Conservation (phyloP, 1,284 basidiomycete species). For the Schizophyllum commune region DNA sequence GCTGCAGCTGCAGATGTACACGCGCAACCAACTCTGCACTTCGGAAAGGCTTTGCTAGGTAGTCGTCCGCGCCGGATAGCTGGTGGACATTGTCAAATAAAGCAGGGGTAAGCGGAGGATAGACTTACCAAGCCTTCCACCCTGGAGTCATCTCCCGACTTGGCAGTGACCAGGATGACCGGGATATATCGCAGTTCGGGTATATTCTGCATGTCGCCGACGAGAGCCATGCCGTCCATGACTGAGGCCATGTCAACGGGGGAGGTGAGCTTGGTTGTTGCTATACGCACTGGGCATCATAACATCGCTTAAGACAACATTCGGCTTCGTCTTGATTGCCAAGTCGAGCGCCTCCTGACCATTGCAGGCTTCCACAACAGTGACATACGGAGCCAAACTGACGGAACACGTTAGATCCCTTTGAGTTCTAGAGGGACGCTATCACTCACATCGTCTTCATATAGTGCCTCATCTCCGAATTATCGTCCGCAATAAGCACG, state of each 20-base stretch:
- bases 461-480: neutral
- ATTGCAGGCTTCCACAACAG: neutral
- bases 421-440: too few species aligned
- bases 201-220: neutral
- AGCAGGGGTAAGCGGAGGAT: too few species aligned
- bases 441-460: neutral
- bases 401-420: too few species aligned
- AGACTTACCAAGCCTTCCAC: neutral
- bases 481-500: neutral
- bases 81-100: too few species aligned
- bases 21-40: neutral
- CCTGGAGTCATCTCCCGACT: neutral
- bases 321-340: neutral
- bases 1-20: neutral
- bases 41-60: neutral
- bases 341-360: neutral
- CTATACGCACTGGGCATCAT: neutral
- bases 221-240: neutral
- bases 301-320: neutral
- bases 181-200: neutral
- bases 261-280: too few species aligned
- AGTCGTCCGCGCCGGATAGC: neutral
- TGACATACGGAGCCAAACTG: neutral
- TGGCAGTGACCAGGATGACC: neutral
- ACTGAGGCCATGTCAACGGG: neutral